These are phyloP conservation scores for Aureobasidium pullulans DNA, from an alignment of 2,329 filamentous ascomycete genomes.

Conservation along the genomic window DNA sequence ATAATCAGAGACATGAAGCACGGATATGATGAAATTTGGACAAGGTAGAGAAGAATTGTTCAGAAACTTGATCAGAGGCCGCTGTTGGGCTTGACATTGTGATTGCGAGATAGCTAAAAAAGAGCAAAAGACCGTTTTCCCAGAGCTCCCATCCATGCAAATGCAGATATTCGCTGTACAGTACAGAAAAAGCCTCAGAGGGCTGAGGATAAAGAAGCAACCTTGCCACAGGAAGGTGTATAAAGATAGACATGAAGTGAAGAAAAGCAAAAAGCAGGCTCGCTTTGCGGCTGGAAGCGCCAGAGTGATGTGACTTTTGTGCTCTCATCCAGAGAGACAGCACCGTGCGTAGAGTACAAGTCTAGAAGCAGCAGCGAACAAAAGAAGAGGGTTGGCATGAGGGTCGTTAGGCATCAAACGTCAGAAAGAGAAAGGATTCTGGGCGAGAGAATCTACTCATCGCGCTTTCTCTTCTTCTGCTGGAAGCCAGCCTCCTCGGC, in stretches of 20 bases:
- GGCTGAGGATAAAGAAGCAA: background rate
- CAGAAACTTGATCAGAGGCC: constrained; percentile 1
- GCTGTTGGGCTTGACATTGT: constrained; percentile 4
- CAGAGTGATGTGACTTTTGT: constrained; percentile 3
- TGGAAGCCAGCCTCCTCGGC: constrained; percentile 26
- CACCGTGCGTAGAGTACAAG: background rate
- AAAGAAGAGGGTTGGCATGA: constrained; percentile 1
- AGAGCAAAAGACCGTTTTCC: constrained; percentile 9
- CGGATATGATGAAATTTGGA: background rate
- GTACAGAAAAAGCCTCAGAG: constrained; percentile 3
- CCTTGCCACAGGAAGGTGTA: constrained; percentile 1
- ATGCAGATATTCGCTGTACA: constrained; percentile 9
- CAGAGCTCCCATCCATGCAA: constrained; percentile 9
- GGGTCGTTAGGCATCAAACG: constrained; percentile 7
- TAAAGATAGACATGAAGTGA: constrained; percentile 14
- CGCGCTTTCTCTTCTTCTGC: constrained; percentile 38
- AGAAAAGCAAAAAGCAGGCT: constrained; percentile 5
- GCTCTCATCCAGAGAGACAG: constrained; percentile 1
- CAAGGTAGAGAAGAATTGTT: background rate
- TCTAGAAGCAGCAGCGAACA: background rate
- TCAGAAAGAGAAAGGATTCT: constrained; percentile 2
- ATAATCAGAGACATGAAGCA: background rate
- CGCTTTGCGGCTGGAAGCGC: background rate
- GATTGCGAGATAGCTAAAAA: background rate
- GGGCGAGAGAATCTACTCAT: constrained; percentile 27